Percentiles rank a stretch among this genome's conserved stretches.
These are phyloP conservation scores for Copromyces sp. DNA, from an alignment of 495 filamentous ascomycete genomes.

Conservation along the genomic window DNA sequence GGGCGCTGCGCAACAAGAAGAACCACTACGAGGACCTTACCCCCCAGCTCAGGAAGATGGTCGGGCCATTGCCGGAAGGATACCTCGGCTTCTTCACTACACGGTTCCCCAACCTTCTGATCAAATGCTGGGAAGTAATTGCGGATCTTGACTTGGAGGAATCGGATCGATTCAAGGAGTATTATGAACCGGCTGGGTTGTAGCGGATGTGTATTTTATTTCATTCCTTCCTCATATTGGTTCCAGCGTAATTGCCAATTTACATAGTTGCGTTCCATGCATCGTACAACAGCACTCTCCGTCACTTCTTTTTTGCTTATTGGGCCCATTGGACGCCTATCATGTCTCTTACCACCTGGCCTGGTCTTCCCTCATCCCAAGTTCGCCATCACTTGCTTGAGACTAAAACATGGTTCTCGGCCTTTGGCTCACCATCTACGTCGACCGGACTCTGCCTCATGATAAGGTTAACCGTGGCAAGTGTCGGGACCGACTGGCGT, in stretches of 20 bases:
- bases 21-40: slow-evolving; percentile 91
- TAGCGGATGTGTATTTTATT: neutral
- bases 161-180: slow-evolving; percentile 66
- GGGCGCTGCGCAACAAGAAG: slow-evolving; percentile 89
- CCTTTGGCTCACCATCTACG: no score
- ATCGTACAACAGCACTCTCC: neutral
- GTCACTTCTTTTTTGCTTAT: neutral
- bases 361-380: neutral
- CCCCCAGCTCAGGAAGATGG: slow-evolving; percentile 63
- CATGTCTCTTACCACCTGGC: neutral
- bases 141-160: slow-evolving; percentile 52
- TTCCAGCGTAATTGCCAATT: neutral
- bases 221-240: neutral
- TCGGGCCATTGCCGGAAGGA: slow-evolving; percentile 72
- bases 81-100: slow-evolving; percentile 80
- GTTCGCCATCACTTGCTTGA: neutral
- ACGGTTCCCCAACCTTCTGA: slow-evolving; percentile 72
- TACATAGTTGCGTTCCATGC: neutral
- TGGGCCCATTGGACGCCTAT: neutral
- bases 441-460: no score
- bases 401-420: neutral
- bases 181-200: slow-evolving; percentile 39
- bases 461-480: no score
- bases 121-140: slow-evolving; percentile 68
- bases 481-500: no score